A percentile compares a stretch with the other conserved stretches of the same genome.
Evolutionary conservation across 139 green algal species (phyloP).

Genomic region (Ulvella scutata): DNA sequence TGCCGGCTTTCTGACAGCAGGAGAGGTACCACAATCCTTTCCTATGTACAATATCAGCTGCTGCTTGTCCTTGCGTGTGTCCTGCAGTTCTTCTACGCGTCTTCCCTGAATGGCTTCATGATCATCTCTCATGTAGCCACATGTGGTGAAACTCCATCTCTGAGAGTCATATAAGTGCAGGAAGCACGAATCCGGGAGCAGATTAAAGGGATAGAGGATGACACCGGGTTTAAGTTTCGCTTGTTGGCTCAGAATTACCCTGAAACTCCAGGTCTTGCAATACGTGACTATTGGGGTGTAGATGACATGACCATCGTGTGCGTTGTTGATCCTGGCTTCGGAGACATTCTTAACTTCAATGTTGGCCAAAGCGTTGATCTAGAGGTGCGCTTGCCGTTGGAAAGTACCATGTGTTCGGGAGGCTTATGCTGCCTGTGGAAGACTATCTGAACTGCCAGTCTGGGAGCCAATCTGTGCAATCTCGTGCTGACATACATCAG

Average conservation of each 20-base stretch:
- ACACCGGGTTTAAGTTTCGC: conserved; percentile 86
- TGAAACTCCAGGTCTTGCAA: conserved; percentile 79
- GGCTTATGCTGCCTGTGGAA: background rate
- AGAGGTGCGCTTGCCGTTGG: conserved; percentile 53
- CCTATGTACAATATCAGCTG: no score
- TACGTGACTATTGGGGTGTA: conserved; percentile 92
- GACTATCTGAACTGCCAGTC: conserved; percentile 25
- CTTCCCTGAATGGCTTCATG: background rate
- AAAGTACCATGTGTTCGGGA: background rate
- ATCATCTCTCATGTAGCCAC: background rate
- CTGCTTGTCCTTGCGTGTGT: no score
- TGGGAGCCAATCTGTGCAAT: conserved; percentile 14
- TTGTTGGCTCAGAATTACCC: conserved; percentile 96
- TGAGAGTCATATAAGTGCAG: conserved; percentile 17
- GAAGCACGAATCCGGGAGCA: conserved; percentile 44
- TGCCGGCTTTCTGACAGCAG: conserved; percentile 68
- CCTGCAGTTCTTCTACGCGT: no score
- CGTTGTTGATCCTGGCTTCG: conserved; percentile 63
- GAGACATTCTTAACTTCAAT: conserved; percentile 97
- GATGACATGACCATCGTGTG: conserved; percentile 89
- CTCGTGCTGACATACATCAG: no score
- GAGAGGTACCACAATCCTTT: no score
- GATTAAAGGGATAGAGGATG: conserved; percentile 56
- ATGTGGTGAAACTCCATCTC: no score
- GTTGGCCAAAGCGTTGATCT: conserved; percentile 83